Conservation (phyloP, 768 basidiomycete genomes). For the Russula sp. region DNA sequence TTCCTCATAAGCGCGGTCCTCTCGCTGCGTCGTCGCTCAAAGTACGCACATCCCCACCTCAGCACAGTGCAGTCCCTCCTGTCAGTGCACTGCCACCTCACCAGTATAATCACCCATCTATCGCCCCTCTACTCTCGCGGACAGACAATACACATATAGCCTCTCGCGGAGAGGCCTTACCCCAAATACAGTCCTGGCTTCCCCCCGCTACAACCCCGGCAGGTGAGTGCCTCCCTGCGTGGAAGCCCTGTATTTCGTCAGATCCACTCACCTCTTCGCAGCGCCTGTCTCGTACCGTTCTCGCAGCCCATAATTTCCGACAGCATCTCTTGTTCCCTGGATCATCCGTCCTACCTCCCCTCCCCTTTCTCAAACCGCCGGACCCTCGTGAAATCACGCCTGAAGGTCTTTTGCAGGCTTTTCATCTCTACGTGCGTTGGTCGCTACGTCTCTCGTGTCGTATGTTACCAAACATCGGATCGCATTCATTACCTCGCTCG, state of each 20-base stretch:
- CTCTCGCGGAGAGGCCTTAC: constrained; percentile 15
- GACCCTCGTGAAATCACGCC: not conserved
- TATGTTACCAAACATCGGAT: constrained; percentile 4
- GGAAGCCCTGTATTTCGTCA: not conserved
- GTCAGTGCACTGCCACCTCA: constrained; percentile 41
- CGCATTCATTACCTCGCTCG: not conserved
- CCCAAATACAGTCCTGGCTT: constrained; percentile 21
- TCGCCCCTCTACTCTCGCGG: constrained; percentile 42
- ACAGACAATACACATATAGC: constrained; percentile 26
- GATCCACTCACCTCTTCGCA: constrained; percentile 8
- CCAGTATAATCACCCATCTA: constrained; percentile 48
- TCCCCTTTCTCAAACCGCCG: not conserved
- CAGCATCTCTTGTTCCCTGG: not conserved
- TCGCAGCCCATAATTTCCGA: constrained; percentile 12
- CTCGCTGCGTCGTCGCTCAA: constrained; percentile 47
- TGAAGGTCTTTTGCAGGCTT: not conserved
- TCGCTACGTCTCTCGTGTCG: not conserved
- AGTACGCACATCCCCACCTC: constrained; percentile 32
- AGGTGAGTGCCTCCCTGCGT: not conserved
- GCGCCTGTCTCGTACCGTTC: constrained; percentile 18
- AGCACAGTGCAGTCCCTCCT: constrained; percentile 40
- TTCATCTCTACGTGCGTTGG: not conserved
- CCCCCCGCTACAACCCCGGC: constrained; percentile 14
- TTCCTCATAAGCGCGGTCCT: constrained; percentile 73
- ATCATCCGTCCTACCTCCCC: not conserved